Evolutionary conservation across 371 early-diverging fungal genomes (phyloP), one percentile per base, ranked within the genome.

Genomic region (Synchytrium microbalum): DNA sequence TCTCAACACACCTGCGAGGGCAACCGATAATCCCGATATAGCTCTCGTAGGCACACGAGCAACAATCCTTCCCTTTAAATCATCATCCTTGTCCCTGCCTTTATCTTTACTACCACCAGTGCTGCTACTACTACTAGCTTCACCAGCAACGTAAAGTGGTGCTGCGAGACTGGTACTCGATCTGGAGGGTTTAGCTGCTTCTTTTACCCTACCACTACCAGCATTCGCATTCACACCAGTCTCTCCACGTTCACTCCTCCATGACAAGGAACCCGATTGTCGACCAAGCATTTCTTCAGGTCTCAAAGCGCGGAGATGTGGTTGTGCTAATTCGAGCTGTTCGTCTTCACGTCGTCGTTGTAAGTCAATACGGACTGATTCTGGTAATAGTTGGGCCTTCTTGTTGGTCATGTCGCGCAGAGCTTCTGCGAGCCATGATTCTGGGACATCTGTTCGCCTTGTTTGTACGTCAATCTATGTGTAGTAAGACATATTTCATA

Each of bases 171-270:
- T n/a, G n/a, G n/a, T n/a, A n/a, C n/a, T n/a, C n/a, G n/a, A n/a
- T n/a, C n/a, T n/a, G 46, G 46, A 10, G 19, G 5, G 46, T 38
- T 19, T 38, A 38, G 46, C 46, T 38, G 5, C 46, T 38, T 5
- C 46, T 38, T 38, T 19, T 38, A 19, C 46, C 46, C 19, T 38
- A 38, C 46, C 19, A 19, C 46, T 38, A 19, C 10, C 19, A 19
- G 46, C 5, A 10, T 38, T 38, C 19, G 19, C 19, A 10, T 38
- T 19, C 5, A 19, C 5, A 10, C 56, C 58, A 27, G 59, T 32
- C 58, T 85, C 85, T 1, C 79, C 80, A 10, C 85, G 69, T 0
- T 67, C 62, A 30, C 54, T 56, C 24, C 81, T 64, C 85, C 85
- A 85, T 51, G 66, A 72, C 31, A 77, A 24, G 1, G 76, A 66